phyloP scores from a whole-genome alignment of 768 basidiomycete genomes.

The Boletus sp. region DNA sequence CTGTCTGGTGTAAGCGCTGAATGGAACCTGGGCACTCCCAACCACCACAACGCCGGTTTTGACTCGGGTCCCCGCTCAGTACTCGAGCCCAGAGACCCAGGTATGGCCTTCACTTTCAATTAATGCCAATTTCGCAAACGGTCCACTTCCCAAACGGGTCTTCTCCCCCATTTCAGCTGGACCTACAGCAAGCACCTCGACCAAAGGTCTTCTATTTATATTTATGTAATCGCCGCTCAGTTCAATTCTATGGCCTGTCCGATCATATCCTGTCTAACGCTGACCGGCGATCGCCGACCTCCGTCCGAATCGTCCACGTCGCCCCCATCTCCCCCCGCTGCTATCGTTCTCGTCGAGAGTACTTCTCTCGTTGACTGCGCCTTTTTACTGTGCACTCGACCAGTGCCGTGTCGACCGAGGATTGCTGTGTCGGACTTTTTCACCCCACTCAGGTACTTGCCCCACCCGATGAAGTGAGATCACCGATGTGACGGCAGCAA shows the following conservation, averaged over 20 bases:
- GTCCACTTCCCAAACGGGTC: background rate
- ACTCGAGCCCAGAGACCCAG: background rate
- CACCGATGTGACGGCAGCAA: conserved; percentile 16
- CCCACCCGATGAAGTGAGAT: background rate
- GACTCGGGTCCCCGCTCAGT: background rate
- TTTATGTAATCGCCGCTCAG: background rate
- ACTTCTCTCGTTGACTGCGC: background rate
- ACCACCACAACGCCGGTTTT: background rate
- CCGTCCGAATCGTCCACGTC: background rate
- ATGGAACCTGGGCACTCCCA: background rate
- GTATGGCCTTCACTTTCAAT: background rate
- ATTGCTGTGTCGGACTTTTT: conserved; percentile 11
- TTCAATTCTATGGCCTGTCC: background rate
- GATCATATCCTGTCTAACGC: background rate
- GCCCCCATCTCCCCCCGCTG: background rate
- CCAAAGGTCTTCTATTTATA: background rate
- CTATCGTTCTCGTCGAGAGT: background rate
- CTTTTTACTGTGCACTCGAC: conserved; percentile 9
- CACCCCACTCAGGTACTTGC: conserved; percentile 3
- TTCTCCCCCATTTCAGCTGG: background rate
- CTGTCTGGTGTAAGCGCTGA: background rate
- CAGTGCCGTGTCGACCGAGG: background rate
- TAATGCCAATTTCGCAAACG: background rate
- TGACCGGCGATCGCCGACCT: background rate
- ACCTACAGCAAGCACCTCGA: conserved; percentile 7